Conservation (phyloP, 805 yeast genomes). For the Sugiyamaella qingdaonensis region DNA sequence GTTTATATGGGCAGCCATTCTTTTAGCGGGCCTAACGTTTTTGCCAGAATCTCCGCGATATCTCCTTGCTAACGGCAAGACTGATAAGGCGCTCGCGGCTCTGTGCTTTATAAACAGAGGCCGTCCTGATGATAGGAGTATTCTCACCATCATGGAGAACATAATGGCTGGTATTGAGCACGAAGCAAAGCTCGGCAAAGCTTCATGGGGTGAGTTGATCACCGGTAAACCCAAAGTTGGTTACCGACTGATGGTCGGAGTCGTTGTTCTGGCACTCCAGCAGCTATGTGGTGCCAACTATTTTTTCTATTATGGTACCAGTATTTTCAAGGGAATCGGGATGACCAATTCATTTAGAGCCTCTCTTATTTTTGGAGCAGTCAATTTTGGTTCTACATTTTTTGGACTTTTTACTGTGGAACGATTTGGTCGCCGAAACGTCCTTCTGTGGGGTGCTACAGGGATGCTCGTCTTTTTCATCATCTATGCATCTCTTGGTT, state of each 20-base stretch:
- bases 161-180: slow-evolving; percentile 45
- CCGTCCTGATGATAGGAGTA: slow-evolving; percentile 31
- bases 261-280: slow-evolving; percentile 48
- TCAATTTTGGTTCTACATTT: slow-evolving; percentile 50
- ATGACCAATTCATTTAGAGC: slow-evolving; percentile 52
- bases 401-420: slow-evolving; percentile 48
- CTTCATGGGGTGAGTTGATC: slow-evolving; percentile 48
- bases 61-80: slow-evolving; percentile 51
- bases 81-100: slow-evolving; percentile 54
- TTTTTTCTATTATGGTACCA: slow-evolving; percentile 63
- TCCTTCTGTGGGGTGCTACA: slow-evolving; percentile 44
- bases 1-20: slow-evolving; percentile 61
- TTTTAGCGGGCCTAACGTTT: slow-evolving; percentile 57
- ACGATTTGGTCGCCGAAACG: slow-evolving; percentile 47
- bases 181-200: slow-evolving; percentile 47
- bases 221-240: slow-evolving; percentile 48
- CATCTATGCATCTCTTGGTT: slow-evolving; percentile 46
- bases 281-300: slow-evolving; percentile 65
- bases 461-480: slow-evolving; percentile 50
- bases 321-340: slow-evolving; percentile 43
- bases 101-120: slow-evolving; percentile 44
- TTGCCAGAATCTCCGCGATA: slow-evolving; percentile 78
- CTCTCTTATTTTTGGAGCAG: slow-evolving; percentile 50
- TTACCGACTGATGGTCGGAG: slow-evolving; percentile 37
- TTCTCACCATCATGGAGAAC: slow-evolving; percentile 34